phyloP scores from a whole-genome alignment of 495 filamentous ascomycete species.

The Penicillium roqueforti region DNA sequence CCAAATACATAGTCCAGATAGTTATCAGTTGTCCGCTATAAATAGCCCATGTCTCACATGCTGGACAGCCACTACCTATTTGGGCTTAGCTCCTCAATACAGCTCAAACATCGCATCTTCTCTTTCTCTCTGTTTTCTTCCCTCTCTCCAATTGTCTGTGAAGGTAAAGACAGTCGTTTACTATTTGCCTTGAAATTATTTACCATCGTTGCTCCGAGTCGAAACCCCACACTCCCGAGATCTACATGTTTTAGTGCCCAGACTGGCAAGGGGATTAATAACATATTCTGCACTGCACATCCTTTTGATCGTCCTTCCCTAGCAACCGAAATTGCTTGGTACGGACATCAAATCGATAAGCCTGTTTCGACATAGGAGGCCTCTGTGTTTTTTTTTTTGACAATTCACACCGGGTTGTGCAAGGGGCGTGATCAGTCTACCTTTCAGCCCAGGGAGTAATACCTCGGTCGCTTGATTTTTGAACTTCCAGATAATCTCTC shows the following conservation, averaged over 20 bases:
- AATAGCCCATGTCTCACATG: conserved; percentile 28
- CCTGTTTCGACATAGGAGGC: neutral
- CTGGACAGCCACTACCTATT: conserved; percentile 15
- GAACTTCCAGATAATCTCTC: neutral
- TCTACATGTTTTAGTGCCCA: conserved; percentile 20
- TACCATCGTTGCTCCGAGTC: conserved; percentile 8
- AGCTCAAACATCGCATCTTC: conserved; percentile 16
- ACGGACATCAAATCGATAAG: neutral
- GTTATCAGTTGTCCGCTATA: conserved; percentile 13
- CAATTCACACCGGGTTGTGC: conserved; percentile 7
- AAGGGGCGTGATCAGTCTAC: conserved; percentile 19
- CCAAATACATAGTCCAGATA: neutral
- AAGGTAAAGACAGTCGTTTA: conserved; percentile 2
- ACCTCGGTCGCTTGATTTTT: conserved; percentile 3
- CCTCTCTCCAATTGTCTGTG: conserved; percentile 1
- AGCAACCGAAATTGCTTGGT: conserved; percentile 4
- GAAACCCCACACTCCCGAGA: conserved; percentile 13
- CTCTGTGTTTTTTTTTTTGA: neutral
- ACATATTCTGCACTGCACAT: conserved; percentile 14
- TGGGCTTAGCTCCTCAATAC: conserved; percentile 25
- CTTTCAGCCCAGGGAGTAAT: neutral
- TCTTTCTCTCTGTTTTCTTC: conserved; percentile 4
- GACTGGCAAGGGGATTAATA: conserved; percentile 9
- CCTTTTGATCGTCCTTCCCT: conserved; percentile 6
- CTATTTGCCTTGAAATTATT: neutral